Evolutionary conservation across 345 rosid species (phyloP), one percentile per base, ranked within the genome.

Genomic region (Odontarrhena argentea): DNA sequence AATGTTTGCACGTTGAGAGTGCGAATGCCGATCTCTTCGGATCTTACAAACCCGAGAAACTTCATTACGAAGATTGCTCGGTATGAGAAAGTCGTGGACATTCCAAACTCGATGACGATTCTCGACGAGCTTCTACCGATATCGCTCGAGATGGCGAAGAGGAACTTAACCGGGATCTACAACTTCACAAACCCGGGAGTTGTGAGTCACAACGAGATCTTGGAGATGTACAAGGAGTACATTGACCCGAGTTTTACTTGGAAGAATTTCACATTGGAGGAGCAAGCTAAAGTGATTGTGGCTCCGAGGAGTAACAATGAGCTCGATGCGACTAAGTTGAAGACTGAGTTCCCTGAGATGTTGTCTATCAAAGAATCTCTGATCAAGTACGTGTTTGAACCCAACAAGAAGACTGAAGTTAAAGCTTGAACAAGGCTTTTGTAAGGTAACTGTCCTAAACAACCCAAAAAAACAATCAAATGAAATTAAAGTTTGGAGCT

Each of bases 271-370:
- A 92, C 75, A 10, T 80, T 92, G 18, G 94, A 92, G 70, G 98
- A 92, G 69, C 98, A 92, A 58, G 92, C 92, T 2, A 88, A 92
- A 72, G 98, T 88, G 35, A 88, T 92, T 9, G 64, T 89, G 34
- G 98, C 96, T 54, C 98, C 92, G 0, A 79, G 98, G 80, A 87
- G 98, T 82, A 92, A 92, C 79, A 92, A 92, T n/a, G 95, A 92
- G 79, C 94, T 92, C 0, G 95, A 92, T 69, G 80, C 87, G 0
- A 58, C 76, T 50, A 92, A 88, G 63, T 77, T 92, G 92, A 87
- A 81, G 80, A 41, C 70, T 30, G 91, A 87, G 74, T 92, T 92
- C 83, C 98, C 96, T 3, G 87, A 89, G 78, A 73, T 92, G 71
- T 37, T 88, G 78, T 70, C 96, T 64, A 87, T 92, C 62, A 92